A percentile compares a stretch with the other conserved stretches of the same genome.
Conservation (phyloP, 345 rosid genomes). For the Noccaea caerulescens region DNA sequence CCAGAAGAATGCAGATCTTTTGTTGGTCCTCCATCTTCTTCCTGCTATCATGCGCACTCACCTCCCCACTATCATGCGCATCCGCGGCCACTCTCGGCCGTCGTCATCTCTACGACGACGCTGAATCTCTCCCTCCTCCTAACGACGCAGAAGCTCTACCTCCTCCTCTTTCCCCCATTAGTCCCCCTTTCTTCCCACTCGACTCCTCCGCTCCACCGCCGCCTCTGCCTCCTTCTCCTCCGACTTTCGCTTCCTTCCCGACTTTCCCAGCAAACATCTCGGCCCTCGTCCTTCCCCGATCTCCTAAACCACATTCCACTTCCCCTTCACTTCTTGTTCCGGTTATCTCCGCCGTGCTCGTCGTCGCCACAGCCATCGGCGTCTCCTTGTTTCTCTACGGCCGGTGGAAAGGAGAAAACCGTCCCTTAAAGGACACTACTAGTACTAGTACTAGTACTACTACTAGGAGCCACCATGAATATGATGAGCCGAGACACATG, state of each 20-base stretch:
- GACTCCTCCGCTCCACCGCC: conserved; percentile 66
- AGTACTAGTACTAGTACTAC: conserved; percentile 3
- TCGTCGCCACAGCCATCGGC: conserved; percentile 48
- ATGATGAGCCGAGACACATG: conserved; percentile 35
- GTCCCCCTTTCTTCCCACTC: conserved; percentile 75
- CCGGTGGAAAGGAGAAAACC: conserved; percentile 50
- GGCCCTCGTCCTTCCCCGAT: conserved; percentile 69
- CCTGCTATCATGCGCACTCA: conserved; percentile 41
- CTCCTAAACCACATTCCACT: conserved; percentile 50
- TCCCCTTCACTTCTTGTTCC: conserved; percentile 57
- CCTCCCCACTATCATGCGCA: conserved; percentile 32
- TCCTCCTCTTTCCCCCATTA: conserved; percentile 49
- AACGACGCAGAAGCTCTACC: conserved; percentile 53
- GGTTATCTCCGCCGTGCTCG: conserved; percentile 54
- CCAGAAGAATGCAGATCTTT: conserved; percentile 36
- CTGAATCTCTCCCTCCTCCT: conserved; percentile 48
- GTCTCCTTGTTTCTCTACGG: conserved; percentile 49
- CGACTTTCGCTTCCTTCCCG: conserved; percentile 58
- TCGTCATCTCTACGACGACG: conserved; percentile 77
- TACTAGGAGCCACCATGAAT: conserved; percentile 11
- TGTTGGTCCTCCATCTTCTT: conserved; percentile 34
- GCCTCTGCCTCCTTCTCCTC: conserved; percentile 74
- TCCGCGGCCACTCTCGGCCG: conserved; percentile 47
- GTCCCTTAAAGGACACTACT: conserved; percentile 28
- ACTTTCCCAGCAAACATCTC: conserved; percentile 94